Conservation (phyloP, 305 asterid species). For the Fraxinus ornus region DNA sequence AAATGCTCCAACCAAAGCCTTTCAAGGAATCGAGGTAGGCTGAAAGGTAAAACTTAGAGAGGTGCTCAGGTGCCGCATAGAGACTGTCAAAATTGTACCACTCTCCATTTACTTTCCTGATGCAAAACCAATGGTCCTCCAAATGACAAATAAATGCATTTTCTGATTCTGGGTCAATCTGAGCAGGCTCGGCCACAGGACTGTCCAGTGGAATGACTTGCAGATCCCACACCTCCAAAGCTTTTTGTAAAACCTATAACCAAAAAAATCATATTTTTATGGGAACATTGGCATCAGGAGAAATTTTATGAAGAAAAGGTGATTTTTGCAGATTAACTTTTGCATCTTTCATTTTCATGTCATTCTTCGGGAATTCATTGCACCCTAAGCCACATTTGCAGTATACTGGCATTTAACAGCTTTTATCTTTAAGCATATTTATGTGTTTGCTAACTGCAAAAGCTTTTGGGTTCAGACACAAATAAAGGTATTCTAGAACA, state of each 20-base stretch:
- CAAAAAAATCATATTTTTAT: background rate
- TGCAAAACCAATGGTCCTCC: constrained; percentile 94
- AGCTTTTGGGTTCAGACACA: background rate
- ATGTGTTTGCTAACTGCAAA: background rate
- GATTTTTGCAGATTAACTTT: background rate
- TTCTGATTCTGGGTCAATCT: constrained; percentile 85
- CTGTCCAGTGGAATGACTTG: constrained; percentile 82
- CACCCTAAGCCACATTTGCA: background rate
- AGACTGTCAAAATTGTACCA: constrained; percentile 98
- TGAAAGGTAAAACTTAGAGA: constrained; percentile 92
- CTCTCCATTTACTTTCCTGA: constrained; percentile 86
- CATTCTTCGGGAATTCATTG: background rate
- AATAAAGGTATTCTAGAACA: background rate
- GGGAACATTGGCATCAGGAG: background rate
- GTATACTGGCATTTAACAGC: background rate
- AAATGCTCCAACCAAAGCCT: constrained; percentile 94
- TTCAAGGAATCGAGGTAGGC: constrained; percentile 86
- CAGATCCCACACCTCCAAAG: constrained; percentile 91
- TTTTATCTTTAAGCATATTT: background rate
- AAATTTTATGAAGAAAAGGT: background rate
- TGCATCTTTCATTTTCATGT: background rate
- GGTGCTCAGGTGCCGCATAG: constrained; percentile 92
- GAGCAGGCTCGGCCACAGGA: constrained; percentile 92
- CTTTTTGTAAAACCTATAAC: constrained; percentile 82
- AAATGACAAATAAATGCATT: constrained; percentile 80